phyloP scores from a whole-genome alignment of 805 yeast species.

The Candida piceae region DNA sequence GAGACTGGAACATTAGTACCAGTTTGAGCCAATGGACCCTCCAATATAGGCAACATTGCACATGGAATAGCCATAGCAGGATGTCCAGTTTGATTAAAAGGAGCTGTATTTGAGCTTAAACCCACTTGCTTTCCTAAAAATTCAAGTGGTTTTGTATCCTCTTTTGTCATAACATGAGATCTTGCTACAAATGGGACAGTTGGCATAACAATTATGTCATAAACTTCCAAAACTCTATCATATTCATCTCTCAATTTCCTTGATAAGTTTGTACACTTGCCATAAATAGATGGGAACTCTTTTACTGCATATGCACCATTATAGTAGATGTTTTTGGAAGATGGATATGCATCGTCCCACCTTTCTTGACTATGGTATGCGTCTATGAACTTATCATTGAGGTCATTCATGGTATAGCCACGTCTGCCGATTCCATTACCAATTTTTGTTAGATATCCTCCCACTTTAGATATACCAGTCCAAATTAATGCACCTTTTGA shows the following conservation, averaged over 20 bases:
- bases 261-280: conserved; percentile 29
- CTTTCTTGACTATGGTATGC: conserved; percentile 6
- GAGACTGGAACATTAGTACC: conserved; percentile 30
- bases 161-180: conserved; percentile 16
- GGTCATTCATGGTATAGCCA: conserved; percentile 10
- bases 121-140: conserved; percentile 24
- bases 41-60: conserved; percentile 27
- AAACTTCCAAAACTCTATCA: conserved; percentile 23
- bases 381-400: conserved; percentile 6
- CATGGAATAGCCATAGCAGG: conserved; percentile 34
- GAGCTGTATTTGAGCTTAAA: conserved; percentile 30
- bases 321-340: conserved; percentile 11
- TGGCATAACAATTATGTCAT: conserved; percentile 31
- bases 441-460: conserved; percentile 13
- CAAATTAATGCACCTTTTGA: conserved; percentile 32
- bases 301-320: conserved; percentile 30
- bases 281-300: conserved; percentile 29
- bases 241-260: conserved; percentile 28
- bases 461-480: conserved; percentile 28
- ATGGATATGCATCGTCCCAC: conserved; percentile 10
- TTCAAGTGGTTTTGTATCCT: conserved; percentile 20
- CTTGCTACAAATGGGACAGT: conserved; percentile 26
- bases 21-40: conserved; percentile 18
- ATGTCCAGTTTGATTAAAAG: conserved; percentile 34
- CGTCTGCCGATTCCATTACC: conserved; percentile 18